Base-by-base conservation (phyloP, 306 rosid species). In the Medicago lupulina region DNA sequence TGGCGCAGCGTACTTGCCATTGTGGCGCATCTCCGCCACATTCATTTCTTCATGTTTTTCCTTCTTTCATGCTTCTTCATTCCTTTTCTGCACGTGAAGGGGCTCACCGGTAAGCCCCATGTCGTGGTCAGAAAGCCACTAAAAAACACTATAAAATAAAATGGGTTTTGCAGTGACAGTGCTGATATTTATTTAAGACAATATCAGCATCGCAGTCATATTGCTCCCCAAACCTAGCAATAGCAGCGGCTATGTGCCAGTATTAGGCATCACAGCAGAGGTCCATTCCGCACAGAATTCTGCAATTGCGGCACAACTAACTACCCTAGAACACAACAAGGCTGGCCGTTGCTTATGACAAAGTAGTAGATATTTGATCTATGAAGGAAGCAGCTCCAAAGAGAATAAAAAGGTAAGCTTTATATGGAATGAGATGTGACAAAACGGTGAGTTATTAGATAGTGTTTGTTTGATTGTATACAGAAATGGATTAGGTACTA, bases 381-480 rank as follows among this genome's bases (percentile, higher is more conserved):
- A 67, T 50, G 67, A 55, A 70, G 47, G 59, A 2, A 65, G 31
- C 38, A 54, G 36, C 67, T 4, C 7, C 55, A 23, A 4, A 70
- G 64, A 47, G 38, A 34, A 40, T 28, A 70, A 43, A 65, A 55
- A 10, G 1, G 51, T 53, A 58, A 21, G 74, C 55, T 57, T 60
- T 8, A 25, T 47, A 59, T 47, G 74, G 59, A 18, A 67, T n/a
- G 16, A 23, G n/a, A 59, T 59, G 54, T 23, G n/a, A n/a, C n/a
- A n/a, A n/a, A n/a, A n/a, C n/a, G n/a, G n/a, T n/a, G n/a, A n/a
- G n/a, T n/a, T 44, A 53, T 66, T 10, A 69, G 78, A 50, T 23
- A 23, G 3, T 23, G 2, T 23, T 21, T 21, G n/a, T n/a, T n/a
- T n/a, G n/a, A n/a, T n/a, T n/a, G n/a, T 21, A 21, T 21, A 21